A percentile compares a stretch with the other conserved stretches of the same genome.
These are phyloP conservation scores for Tolypocladium sp. DNA, from an alignment of 2,329 filamentous ascomycete genomes.

Conservation along the genomic window DNA sequence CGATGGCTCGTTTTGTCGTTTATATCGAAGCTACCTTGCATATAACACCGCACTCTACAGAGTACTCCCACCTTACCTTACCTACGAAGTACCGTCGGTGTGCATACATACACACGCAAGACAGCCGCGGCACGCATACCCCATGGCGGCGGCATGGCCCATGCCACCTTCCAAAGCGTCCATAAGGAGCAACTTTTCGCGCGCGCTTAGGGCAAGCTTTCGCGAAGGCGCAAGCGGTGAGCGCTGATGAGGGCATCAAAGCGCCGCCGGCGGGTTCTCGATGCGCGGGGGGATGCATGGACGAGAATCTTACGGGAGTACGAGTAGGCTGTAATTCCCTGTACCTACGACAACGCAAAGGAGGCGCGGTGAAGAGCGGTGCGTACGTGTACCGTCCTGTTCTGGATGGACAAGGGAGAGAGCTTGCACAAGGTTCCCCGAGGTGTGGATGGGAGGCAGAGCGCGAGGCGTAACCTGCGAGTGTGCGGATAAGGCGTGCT, in stretches of 20 bases:
- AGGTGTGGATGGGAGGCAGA: not conserved
- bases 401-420: not conserved
- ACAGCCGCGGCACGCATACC: not conserved
- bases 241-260: not conserved
- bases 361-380: not conserved
- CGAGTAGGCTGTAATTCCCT: too few relatives aligned
- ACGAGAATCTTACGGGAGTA: not conserved
- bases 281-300: not conserved
- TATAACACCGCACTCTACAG: not conserved
- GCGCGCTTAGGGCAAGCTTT: not conserved
- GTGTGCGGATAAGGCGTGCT: too few relatives aligned
- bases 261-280: too few relatives aligned
- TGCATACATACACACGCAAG: not conserved
- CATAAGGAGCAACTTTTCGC: not conserved
- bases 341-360: not conserved
- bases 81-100: too few relatives aligned
- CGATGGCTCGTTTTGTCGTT: too few relatives aligned
- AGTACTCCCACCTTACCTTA: not conserved
- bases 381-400: not conserved
- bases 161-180: not conserved
- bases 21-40: not conserved
- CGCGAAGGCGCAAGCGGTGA: not conserved
- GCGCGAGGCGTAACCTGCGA: not conserved
- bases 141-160: not conserved
- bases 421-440: not conserved